These are phyloP conservation scores for Didymella sp. DNA, from an alignment of 2,329 filamentous ascomycete genomes.

Conservation along the genomic window DNA sequence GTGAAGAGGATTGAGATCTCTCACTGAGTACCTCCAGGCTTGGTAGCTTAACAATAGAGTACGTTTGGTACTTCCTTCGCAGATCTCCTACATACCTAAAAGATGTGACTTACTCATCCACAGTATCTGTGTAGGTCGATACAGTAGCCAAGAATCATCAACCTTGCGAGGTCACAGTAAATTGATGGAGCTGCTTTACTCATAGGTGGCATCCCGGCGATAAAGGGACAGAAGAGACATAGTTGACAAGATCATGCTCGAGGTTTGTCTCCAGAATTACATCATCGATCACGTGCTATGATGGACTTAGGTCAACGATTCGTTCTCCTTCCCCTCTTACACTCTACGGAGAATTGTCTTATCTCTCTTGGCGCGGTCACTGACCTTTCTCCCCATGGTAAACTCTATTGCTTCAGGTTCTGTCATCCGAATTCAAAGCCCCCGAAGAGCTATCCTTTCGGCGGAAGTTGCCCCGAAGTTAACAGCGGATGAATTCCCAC, in stretches of 20 bases:
- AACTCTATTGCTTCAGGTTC: background rate
- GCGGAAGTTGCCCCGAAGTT: slow-evolving; percentile 19
- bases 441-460: slow-evolving; percentile 13
- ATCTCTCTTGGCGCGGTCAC: slow-evolving; percentile 1
- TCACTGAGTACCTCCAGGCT: no score
- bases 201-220: no score
- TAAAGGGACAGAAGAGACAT: no score
- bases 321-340: background rate
- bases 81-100: no score
- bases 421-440: background rate
- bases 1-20: background rate
- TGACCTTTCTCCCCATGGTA: background rate
- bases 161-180: no score
- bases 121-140: no score
- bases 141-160: no score
- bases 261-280: background rate
- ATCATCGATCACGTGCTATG: background rate
- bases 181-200: no score
- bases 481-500: slow-evolving; percentile 22
- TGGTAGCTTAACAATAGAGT: no score
- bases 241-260: no score
- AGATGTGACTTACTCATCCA: no score
- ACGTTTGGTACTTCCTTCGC: no score
- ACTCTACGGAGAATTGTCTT: background rate
- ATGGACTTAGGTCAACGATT: background rate